A percentile compares a stretch with the other conserved stretches of the same genome.
These are phyloP conservation scores for Cucumis melo DNA, from an alignment of 306 rosid genomes.

Conservation along the genomic window DNA sequence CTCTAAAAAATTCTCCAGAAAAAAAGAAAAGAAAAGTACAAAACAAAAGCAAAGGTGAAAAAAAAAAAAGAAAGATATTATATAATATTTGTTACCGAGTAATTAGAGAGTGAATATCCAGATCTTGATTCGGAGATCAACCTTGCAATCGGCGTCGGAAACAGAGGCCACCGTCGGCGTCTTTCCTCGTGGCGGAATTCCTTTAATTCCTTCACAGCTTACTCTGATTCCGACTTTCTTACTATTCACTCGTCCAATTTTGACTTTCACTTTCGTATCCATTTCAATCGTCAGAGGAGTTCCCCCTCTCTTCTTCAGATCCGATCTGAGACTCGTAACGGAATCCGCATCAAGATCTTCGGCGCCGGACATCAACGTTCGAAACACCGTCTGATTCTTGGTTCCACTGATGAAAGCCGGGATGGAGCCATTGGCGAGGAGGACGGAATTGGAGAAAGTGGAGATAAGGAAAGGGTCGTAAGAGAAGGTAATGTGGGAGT, in stretches of 20 bases:
- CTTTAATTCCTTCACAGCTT: conserved; percentile 51
- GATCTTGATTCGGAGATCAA: conserved; percentile 95
- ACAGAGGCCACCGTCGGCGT: conserved; percentile 69
- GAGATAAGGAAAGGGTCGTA: conserved; percentile 48
- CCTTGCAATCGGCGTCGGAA: conserved; percentile 58
- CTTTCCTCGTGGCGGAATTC: conserved; percentile 54
- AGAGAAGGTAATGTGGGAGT: conserved; percentile 63
- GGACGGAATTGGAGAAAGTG: conserved; percentile 25
- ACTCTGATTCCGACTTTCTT: conserved; percentile 81
- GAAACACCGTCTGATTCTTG: conserved; percentile 58
- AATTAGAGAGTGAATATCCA: conserved; percentile 57
- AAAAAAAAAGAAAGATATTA: background rate
- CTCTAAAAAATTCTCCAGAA: background rate
- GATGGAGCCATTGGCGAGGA: conserved; percentile 59
- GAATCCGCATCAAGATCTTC: conserved; percentile 64
- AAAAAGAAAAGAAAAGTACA: background rate
- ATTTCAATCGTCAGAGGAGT: conserved; percentile 53
- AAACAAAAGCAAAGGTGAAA: background rate
- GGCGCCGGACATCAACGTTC: conserved; percentile 26
- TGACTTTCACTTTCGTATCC: conserved; percentile 76
- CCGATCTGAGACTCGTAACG: conserved; percentile 52
- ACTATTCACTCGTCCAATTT: conserved; percentile 52
- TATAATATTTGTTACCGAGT: background rate
- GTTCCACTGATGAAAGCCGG: conserved; percentile 42
- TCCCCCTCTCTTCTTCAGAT: conserved; percentile 52